Conservation (phyloP, 2,329 filamentous ascomycete species). For the Epichloe coenophiala region DNA sequence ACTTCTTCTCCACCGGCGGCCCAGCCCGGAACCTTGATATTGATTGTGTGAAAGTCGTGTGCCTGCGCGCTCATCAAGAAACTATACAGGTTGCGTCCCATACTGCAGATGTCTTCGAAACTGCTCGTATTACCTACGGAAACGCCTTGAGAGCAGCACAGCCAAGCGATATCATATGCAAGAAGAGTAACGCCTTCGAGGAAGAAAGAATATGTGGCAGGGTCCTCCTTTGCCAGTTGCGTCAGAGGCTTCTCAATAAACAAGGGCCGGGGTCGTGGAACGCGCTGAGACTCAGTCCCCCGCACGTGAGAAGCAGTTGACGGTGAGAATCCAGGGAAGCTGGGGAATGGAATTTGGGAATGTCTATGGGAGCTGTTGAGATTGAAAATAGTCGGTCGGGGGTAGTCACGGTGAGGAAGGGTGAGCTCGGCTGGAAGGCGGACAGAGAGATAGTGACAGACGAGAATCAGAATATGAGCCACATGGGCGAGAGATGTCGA, state of each 20-base stretch:
- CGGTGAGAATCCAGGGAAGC: conserved; percentile 25
- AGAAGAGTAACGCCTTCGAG: conserved; percentile 75
- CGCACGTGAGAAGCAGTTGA: conserved; percentile 30
- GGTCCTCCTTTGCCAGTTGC: conserved; percentile 67
- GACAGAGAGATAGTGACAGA: conserved; percentile 77
- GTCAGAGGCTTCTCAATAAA: conserved; percentile 64
- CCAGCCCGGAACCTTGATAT: conserved; percentile 14
- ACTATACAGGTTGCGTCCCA: conserved; percentile 68
- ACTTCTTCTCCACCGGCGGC: conserved; percentile 11
- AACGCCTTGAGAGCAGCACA: conserved; percentile 78
- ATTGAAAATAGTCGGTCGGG: conserved; percentile 70
- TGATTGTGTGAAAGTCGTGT: conserved; percentile 8
- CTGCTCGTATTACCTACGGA: conserved; percentile 49
- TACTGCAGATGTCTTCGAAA: conserved; percentile 78
- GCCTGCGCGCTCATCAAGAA: conserved; percentile 35
- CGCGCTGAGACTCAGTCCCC: conserved; percentile 37
- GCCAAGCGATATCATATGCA: conserved; percentile 88
- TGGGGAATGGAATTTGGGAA: conserved; percentile 50
- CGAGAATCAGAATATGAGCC: conserved; percentile 68
- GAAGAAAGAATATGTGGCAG: conserved; percentile 62
- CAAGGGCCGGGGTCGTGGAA: conserved; percentile 62
- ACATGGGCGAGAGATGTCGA: conserved; percentile 72
- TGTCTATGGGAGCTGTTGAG: conserved; percentile 62
- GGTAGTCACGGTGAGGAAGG: conserved; percentile 75
- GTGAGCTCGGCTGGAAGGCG: conserved; percentile 83